Conservation (phyloP, 208 protist genomes). For the Leptomonas pyrrhocoris region DNA sequence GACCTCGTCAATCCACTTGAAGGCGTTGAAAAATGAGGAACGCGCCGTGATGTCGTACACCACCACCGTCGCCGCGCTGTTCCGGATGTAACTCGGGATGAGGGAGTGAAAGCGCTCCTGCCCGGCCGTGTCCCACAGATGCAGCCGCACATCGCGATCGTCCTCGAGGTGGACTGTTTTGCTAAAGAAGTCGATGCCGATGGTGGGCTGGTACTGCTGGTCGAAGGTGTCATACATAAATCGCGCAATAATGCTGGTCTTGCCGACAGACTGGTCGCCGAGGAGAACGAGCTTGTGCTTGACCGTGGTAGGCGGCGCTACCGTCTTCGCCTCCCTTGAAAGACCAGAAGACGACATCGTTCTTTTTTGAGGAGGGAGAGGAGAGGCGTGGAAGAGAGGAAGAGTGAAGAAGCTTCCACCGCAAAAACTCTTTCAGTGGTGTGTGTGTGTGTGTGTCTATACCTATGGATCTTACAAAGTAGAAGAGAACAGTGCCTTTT, state of each 20-base stretch:
- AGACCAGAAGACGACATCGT: neutral
- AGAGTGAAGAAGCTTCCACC: too few relatives aligned
- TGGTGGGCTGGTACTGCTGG: constrained; percentile 94
- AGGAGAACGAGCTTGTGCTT: constrained; percentile 99
- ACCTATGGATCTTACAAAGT: too few relatives aligned
- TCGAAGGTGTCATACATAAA: constrained; percentile 99
- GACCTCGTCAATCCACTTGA: constrained; percentile 98
- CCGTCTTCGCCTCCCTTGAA: neutral
- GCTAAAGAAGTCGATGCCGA: constrained; percentile 99
- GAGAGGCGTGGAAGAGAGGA: too few relatives aligned
- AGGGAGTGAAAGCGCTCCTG: constrained; percentile 95
- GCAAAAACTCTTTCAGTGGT: too few relatives aligned
- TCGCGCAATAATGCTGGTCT: constrained; percentile 97
- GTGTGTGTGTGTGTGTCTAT: too few relatives aligned
- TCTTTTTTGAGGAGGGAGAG: too few relatives aligned
- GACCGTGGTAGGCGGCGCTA: constrained; percentile 24
- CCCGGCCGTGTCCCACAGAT: constrained; percentile 91
- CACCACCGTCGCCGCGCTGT: constrained; percentile 96
- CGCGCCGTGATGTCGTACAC: constrained; percentile 98
- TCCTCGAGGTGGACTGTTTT: constrained; percentile 98
- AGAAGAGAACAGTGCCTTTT: too few relatives aligned
- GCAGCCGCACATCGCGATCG: constrained; percentile 77
- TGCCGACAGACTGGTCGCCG: constrained; percentile 97
- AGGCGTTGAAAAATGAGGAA: constrained; percentile 91
- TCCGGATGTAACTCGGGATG: constrained; percentile 95